These are phyloP conservation scores for Protomyces macrosporus DNA, from an alignment of 1,139 yeast species.

Conservation along the genomic window DNA sequence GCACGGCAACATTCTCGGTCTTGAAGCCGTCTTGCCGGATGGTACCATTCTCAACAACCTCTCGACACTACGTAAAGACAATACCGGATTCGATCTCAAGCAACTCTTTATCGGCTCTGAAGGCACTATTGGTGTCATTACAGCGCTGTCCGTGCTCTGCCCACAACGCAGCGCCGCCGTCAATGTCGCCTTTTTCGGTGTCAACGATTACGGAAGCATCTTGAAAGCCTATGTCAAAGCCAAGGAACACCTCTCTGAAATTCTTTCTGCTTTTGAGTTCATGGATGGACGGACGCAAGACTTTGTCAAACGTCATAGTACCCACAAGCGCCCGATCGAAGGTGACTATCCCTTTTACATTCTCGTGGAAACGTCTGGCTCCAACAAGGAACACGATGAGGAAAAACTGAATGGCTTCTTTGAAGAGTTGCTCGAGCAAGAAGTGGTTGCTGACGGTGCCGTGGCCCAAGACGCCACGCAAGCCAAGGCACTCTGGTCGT, in stretches of 20 bases:
- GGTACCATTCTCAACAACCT: conserved; percentile 78
- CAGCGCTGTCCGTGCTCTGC: conserved; percentile 83
- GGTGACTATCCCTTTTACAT: conserved; percentile 79
- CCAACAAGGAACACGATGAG: conserved; percentile 59
- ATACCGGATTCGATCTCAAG: conserved; percentile 82
- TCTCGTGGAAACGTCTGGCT: conserved; percentile 89
- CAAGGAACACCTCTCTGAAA: conserved; percentile 71
- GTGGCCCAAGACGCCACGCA: conserved; percentile 95
- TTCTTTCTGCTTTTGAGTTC: conserved; percentile 88
- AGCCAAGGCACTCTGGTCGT: conserved; percentile 73
- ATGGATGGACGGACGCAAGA: conserved; percentile 79
- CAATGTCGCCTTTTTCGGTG: conserved; percentile 84
- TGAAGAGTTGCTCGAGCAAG: conserved; percentile 79
- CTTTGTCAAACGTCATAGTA: conserved; percentile 50
- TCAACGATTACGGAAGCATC: conserved; percentile 73
- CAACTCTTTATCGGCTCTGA: conserved; percentile 91
- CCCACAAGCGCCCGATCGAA: conserved; percentile 67
- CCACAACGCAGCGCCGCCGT: conserved; percentile 86
- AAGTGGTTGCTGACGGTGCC: conserved; percentile 79
- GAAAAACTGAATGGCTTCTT: conserved; percentile 63
- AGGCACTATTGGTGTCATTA: conserved; percentile 84
- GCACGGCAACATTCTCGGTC: conserved; percentile 86
- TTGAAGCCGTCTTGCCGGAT: conserved; percentile 86
- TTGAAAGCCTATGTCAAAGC: conserved; percentile 77
- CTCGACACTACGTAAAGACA: conserved; percentile 81